These are phyloP conservation scores for Aspergillus sp. DNA, from an alignment of 2,329 filamentous ascomycete species.

Conservation along the genomic window DNA sequence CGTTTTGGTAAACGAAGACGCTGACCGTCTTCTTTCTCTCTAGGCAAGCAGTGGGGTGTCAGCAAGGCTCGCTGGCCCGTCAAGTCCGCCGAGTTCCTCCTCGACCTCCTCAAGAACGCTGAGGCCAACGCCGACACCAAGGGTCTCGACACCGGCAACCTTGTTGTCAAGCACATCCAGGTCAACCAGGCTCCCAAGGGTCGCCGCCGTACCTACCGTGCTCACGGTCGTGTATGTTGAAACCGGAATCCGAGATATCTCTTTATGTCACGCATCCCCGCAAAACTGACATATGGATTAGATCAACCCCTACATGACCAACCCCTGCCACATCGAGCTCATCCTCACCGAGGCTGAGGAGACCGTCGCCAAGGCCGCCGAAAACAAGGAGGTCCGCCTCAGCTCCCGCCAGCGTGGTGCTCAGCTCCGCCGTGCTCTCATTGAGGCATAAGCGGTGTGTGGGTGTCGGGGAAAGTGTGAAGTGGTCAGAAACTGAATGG, in stretches of 20 bases:
- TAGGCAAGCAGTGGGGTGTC: conserved; percentile 99
- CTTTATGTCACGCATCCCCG: neutral
- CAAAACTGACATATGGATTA: conserved; percentile 41
- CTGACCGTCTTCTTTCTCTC: conserved; percentile 10
- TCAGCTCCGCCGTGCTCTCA: conserved; percentile 63
- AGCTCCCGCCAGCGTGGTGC: conserved; percentile 88
- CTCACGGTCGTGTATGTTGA: conserved; percentile 94
- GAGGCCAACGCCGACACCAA: conserved; percentile 97
- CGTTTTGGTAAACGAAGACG: neutral
- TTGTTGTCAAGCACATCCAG: conserved; percentile 99
- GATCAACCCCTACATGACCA: conserved; percentile 99
- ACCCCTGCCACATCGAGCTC: conserved; percentile 99
- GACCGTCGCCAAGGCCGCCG: conserved; percentile 86
- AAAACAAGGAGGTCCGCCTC: conserved; percentile 66
- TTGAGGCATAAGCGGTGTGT: conserved; percentile 52
- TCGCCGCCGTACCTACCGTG: conserved; percentile 98
- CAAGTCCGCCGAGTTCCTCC: conserved; percentile 98
- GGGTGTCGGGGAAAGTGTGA: conserved; percentile 30
- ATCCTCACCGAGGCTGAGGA: conserved; percentile 98
- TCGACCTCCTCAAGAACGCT: conserved; percentile 95
- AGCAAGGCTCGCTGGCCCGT: conserved; percentile 97
- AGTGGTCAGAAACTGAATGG: conserved; percentile 35
- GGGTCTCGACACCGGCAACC: conserved; percentile 94
- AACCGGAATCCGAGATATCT: conserved; percentile 2
- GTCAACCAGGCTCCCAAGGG: conserved; percentile 99